Conservation (phyloP, 768 basidiomycete species). For the Russula dissimulans region DNA sequence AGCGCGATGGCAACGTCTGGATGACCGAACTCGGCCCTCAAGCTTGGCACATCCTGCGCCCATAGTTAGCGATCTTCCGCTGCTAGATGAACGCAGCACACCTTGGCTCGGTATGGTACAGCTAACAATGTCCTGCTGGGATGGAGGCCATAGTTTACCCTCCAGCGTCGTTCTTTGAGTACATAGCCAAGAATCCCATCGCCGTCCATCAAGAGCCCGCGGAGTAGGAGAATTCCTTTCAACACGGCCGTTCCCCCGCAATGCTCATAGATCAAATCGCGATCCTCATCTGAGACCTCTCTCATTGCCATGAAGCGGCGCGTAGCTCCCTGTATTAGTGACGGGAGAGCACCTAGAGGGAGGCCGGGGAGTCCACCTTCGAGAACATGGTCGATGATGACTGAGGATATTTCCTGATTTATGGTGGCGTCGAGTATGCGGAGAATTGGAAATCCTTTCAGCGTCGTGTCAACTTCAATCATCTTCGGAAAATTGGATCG, state of each 20-base stretch:
- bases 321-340: neutral
- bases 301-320: neutral
- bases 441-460: constrained; percentile 1
- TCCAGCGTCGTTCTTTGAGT: constrained; percentile 35
- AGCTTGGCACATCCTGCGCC: constrained; percentile 35
- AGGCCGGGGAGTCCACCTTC: neutral
- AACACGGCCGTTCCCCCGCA: constrained; percentile 22
- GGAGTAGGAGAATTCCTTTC: constrained; percentile 34
- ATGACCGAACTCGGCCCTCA: constrained; percentile 42
- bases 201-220: constrained; percentile 33
- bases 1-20: constrained; percentile 39
- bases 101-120: constrained; percentile 42
- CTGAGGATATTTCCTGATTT: neutral
- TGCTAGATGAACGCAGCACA: neutral
- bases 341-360: neutral
- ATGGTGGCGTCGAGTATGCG: neutral
- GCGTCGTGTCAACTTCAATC: neutral
- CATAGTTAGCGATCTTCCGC: neutral
- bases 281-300: neutral
- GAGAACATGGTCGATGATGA: neutral
- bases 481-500: neutral
- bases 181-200: constrained; percentile 32
- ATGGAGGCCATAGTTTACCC: constrained; percentile 45
- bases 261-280: neutral
- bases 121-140: constrained; percentile 36